These are phyloP conservation scores for Pythium folliculosum DNA, from an alignment of 352 stramenopile genomes.

Conservation along the genomic window DNA sequence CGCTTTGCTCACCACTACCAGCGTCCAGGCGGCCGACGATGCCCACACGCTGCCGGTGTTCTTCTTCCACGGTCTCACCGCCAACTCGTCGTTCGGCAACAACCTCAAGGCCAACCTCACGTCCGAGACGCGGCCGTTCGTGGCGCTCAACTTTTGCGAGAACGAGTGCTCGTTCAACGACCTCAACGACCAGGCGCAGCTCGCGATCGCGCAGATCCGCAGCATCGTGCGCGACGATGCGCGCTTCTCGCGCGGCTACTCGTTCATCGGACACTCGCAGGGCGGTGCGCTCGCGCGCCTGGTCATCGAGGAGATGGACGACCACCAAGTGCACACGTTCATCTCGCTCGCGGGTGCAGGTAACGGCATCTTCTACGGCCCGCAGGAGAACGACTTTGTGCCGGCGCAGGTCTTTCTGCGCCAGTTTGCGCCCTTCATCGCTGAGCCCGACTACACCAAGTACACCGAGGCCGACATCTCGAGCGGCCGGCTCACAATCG, in stretches of 20 bases:
- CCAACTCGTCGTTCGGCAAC: conserved; percentile 29
- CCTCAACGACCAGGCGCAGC: conserved; percentile 35
- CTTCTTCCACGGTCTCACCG: conserved; percentile 53
- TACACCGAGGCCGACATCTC: conserved; percentile 31
- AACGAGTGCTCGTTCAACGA: conserved; percentile 36
- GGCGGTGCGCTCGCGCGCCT: conserved; percentile 40
- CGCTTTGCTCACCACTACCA: neutral
- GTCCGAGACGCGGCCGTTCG: conserved; percentile 34
- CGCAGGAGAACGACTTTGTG: conserved; percentile 35
- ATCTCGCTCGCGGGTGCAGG: conserved; percentile 47
- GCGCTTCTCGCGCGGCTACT: conserved; percentile 45
- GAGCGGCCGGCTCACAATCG: conserved; percentile 36
- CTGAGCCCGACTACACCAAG: conserved; percentile 33
- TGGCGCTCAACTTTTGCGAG: conserved; percentile 41
- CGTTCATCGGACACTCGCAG: conserved; percentile 52
- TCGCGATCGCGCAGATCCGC: conserved; percentile 49
- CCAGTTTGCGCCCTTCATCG: conserved; percentile 17
- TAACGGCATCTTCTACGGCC: conserved; percentile 57
- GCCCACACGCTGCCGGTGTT: conserved; percentile 38
- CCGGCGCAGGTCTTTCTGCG: conserved; percentile 38
- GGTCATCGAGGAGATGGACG: conserved; percentile 58
- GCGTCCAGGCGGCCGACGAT: neutral
- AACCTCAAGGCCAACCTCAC: conserved; percentile 44
- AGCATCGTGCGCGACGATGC: conserved; percentile 33
- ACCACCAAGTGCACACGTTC: conserved; percentile 48